Base-by-base conservation (phyloP, 1,139 yeast species). In the Lodderomyces oxycetoniae region DNA sequence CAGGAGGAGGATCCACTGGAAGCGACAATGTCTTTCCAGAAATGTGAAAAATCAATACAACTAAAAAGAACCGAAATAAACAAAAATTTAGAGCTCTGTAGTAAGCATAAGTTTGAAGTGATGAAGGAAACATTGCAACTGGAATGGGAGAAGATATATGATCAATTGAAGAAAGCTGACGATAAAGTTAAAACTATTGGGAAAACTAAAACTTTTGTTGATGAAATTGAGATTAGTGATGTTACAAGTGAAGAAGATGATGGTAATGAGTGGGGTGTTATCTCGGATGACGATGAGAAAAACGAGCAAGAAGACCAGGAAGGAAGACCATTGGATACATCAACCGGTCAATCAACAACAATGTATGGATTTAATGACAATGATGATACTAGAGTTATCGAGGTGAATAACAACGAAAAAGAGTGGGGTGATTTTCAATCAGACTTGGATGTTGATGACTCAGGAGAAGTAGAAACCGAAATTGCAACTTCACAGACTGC, bases 71-170 rank as follows among this genome's bases (percentile, higher is more conserved):
- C n/a, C n/a, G 25, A 40, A 27, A 49, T 64, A 1, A 43, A 44
- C 5, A 36, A 42, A 26, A 45, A 45, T 31, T 52, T 69, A 32
- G 49, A 48, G 4, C 49, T 45, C 27, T 63, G 74, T 40, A 50
- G 53, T 3, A 45, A 50, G 13, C 47, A 57, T 22, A 50, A 55
- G 4, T 65, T 65, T 38, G 45, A 41, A 7, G 57, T 50, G n/a
- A n/a, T n/a, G n/a, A n/a, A n/a, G n/a, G n/a, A n/a, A n/a, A n/a
- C n/a, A 15, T 10, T 26, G 4, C 10, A 17, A 26, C 4, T 15
- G 13, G 21, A 26, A 14, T 26, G 29, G 29, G 21, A 26, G 20
- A 5, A 11, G 21, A 26, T 26, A n/a, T 13, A 17, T 5, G 21
- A 16, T 7, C 16, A 26, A 10, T 26, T 26, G 12, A n/a, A 26